phyloP scores from a whole-genome alignment of 352 stramenopile genomes.

The Globisporangium paroecandrum region DNA sequence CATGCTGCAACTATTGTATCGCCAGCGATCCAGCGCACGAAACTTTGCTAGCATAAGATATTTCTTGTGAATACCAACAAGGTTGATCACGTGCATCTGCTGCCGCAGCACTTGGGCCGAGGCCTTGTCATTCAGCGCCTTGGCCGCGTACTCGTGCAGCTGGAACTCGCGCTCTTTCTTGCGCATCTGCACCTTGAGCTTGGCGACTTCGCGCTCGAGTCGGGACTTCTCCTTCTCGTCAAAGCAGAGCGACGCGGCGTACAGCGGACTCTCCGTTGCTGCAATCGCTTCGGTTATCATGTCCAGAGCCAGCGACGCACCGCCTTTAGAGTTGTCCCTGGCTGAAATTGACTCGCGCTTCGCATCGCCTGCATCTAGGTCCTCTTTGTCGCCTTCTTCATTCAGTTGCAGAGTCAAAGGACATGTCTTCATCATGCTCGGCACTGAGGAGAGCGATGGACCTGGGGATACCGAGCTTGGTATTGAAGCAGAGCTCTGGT shows the following conservation, averaged over 20 bases:
- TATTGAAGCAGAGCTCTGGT: conserved; percentile 5
- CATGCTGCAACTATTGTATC: conserved; percentile 2
- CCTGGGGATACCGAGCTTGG: not conserved
- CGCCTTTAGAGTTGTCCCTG: not conserved
- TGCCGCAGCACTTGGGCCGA: conserved; percentile 15
- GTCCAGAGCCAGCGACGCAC: not conserved
- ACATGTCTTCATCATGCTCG: not conserved
- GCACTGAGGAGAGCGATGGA: not conserved
- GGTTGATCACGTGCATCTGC: conserved; percentile 32
- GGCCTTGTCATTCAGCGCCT: conserved; percentile 14
- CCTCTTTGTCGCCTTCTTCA: not conserved
- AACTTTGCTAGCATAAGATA: conserved; percentile 22
- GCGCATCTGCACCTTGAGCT: conserved; percentile 31
- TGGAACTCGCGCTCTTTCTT: conserved; percentile 35
- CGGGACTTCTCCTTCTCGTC: conserved; percentile 33
- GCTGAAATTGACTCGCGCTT: not conserved
- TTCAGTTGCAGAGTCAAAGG: conserved; percentile 5
- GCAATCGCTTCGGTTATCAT: not conserved
- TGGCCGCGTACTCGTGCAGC: conserved; percentile 15
- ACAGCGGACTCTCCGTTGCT: conserved; percentile 11
- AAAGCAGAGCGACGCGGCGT: conserved; percentile 19
- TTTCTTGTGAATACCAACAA: conserved; percentile 30
- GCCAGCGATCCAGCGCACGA: conserved; percentile 36
- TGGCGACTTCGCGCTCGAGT: conserved; percentile 36
- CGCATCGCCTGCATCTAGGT: not conserved